A percentile compares a stretch with the other conserved stretches of the same genome.
Evolutionary conservation across 2,329 filamentous ascomycete species (phyloP).

Genomic region (Monosporascus sp.): DNA sequence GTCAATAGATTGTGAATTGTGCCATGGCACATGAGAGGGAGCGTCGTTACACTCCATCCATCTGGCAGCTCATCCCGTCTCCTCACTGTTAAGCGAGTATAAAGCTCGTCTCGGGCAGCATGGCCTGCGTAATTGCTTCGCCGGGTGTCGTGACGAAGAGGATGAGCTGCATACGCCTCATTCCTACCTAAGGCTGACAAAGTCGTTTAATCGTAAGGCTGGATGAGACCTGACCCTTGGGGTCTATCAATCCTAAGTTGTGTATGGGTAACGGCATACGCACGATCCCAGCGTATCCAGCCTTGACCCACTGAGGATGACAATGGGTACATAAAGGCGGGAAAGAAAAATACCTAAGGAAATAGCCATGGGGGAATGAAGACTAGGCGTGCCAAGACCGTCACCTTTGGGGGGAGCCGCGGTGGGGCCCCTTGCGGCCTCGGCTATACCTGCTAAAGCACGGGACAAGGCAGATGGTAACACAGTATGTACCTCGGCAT

Average conservation of each 20-base stretch:
- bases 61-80: background rate
- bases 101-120: background rate
- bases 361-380: background rate
- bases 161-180: background rate
- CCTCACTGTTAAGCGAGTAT: background rate
- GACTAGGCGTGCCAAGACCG: background rate
- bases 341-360: background rate
- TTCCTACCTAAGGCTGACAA: too few relatives aligned
- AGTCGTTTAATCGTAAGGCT: background rate
- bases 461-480: too few relatives aligned
- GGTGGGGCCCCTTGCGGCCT: background rate
- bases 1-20: background rate
- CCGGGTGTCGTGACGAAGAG: background rate
- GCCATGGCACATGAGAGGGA: background rate
- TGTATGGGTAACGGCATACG: too few relatives aligned
- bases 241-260: too few relatives aligned
- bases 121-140: background rate
- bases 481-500: too few relatives aligned
- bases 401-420: background rate
- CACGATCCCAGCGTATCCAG: too few relatives aligned
- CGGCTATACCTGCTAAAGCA: too few relatives aligned
- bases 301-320: too few relatives aligned
- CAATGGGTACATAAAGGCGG: too few relatives aligned
- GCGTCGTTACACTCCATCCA: background rate
- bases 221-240: background rate